Percentiles rank a stretch among this genome's conserved stretches.
These are phyloP conservation scores for Raphanus raphanistrum DNA, from an alignment of 345 rosid species.

Conservation along the genomic window DNA sequence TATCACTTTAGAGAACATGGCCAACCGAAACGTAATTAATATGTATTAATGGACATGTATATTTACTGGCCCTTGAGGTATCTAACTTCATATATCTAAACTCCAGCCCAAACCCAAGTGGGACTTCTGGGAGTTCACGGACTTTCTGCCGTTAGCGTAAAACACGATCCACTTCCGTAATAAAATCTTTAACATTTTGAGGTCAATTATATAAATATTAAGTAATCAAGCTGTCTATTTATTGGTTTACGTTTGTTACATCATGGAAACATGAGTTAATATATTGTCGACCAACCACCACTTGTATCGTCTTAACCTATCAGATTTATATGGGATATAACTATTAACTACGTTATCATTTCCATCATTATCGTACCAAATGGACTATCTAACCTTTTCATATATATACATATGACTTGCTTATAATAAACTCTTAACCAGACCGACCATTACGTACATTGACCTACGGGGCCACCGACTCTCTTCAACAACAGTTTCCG, in stretches of 20 bases:
- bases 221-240: not conserved
- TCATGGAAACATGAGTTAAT: not conserved
- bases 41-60: too few relatives aligned
- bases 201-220: not conserved
- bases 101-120: not conserved
- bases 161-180: not conserved
- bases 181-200: not conserved
- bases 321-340: not conserved
- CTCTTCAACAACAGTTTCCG: not conserved
- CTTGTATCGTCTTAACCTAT: not conserved
- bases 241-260: not conserved
- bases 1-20: not conserved
- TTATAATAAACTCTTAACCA: constrained; percentile 18
- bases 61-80: too few relatives aligned
- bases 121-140: not conserved
- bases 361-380: constrained; percentile 5
- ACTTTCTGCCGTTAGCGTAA: not conserved
- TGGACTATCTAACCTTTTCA: not conserved
- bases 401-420: constrained; percentile 7
- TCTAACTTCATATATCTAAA: too few relatives aligned
- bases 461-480: constrained; percentile 24
- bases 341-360: constrained; percentile 7
- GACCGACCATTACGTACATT: constrained; percentile 27
- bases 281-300: not conserved
- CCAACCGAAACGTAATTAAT: not conserved